These are phyloP conservation scores for Micractinium conductrix DNA, from an alignment of 139 green algal genomes.

Conservation along the genomic window DNA sequence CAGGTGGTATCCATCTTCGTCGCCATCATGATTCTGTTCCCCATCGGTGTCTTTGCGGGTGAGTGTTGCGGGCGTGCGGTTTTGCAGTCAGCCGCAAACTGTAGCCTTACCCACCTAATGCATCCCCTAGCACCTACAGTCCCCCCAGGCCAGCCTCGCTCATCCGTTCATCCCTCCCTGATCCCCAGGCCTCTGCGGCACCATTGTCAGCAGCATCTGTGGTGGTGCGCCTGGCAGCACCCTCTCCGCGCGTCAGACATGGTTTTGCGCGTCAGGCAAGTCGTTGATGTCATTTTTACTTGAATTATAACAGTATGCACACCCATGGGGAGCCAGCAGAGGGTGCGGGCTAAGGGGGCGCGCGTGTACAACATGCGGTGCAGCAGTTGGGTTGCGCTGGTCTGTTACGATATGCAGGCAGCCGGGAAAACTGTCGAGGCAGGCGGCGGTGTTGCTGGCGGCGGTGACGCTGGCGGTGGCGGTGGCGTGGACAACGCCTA, in stretches of 20 bases:
- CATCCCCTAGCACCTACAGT: not conserved
- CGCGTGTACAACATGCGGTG: not conserved
- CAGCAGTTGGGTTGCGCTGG: too few relatives aligned
- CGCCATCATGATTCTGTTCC: slow-evolving; percentile 57
- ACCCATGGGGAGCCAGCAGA: not conserved
- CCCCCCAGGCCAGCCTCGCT: not conserved
- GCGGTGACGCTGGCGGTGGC: too few relatives aligned
- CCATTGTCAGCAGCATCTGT: slow-evolving; percentile 23
- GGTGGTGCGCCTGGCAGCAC: not conserved
- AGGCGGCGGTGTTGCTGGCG: too few relatives aligned
- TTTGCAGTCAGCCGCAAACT: not conserved
- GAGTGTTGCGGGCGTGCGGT: not conserved
- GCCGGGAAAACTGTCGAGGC: too few relatives aligned
- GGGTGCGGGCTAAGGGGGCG: not conserved
- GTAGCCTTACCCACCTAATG: not conserved
- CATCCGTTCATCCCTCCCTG: not conserved
- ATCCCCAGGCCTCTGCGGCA: slow-evolving; percentile 18
- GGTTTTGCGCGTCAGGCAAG: slow-evolving; percentile 60
- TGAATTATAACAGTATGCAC: not conserved
- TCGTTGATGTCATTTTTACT: not conserved
- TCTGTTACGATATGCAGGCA: too few relatives aligned
- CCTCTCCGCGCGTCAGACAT: slow-evolving; percentile 25
- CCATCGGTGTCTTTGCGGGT: slow-evolving; percentile 32
- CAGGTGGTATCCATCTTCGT: slow-evolving; percentile 15
- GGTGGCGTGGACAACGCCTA: too few relatives aligned